A percentile compares a stretch with the other conserved stretches of the same genome.
Evolutionary conservation across 129 eudicot genomes (phyloP).

Genomic region (Centrapalus pauciflorus): DNA sequence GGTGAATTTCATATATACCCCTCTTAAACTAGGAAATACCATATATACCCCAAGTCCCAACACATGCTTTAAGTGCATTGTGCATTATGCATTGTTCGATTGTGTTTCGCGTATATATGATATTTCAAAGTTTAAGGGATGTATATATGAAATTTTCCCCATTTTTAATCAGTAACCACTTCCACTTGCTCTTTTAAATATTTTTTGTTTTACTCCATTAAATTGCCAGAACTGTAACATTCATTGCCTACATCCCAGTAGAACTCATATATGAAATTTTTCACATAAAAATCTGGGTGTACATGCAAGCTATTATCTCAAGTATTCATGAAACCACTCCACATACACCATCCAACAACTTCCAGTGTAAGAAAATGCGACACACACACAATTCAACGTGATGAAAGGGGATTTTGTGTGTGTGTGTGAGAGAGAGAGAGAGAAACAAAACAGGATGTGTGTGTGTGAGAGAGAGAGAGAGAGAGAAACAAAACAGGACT

Average conservation of each 20-base stretch:
- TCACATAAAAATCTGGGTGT: neutral
- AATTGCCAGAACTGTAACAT: neutral
- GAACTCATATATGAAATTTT: neutral
- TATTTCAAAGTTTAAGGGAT: too few species aligned
- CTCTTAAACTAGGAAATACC: too few species aligned
- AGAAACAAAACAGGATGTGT: too few species aligned
- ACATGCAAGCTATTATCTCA: neutral
- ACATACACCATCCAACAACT: neutral
- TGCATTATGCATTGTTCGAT: too few species aligned
- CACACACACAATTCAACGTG: neutral
- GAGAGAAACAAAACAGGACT: constrained; percentile 24
- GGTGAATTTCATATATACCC: too few species aligned
- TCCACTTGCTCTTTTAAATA: neutral
- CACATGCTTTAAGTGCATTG: too few species aligned
- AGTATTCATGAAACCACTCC: neutral
- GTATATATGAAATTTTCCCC: too few species aligned
- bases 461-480: neutral
- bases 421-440: neutral
- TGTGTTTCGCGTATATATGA: too few species aligned
- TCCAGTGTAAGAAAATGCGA: neutral
- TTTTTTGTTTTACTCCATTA: neutral
- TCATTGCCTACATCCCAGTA: neutral
- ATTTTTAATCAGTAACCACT: neutral
- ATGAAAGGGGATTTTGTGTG: neutral
- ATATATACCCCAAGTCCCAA: too few species aligned